Percentiles rank a stretch among this genome's conserved stretches.
phyloP scores from a whole-genome alignment of 2,329 filamentous ascomycete genomes.

The Neonectria magnoliae region DNA sequence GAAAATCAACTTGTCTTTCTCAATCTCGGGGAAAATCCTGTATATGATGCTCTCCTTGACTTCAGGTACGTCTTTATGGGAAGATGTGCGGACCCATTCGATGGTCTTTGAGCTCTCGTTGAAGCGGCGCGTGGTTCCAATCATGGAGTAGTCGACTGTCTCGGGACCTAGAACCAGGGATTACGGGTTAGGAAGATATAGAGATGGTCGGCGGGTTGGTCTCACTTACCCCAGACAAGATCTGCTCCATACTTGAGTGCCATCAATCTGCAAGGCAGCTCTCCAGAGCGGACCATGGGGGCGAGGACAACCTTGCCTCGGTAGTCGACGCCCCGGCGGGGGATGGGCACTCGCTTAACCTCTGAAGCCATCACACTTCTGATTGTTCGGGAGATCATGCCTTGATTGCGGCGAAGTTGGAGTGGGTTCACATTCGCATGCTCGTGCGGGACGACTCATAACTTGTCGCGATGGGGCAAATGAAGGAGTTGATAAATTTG shows the following conservation, averaged over 20 bases:
- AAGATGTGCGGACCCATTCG: slow-evolving; percentile 83
- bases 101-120: slow-evolving; percentile 82
- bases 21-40: slow-evolving; percentile 80
- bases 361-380: slow-evolving; percentile 67
- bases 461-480: slow-evolving; percentile 34
- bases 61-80: slow-evolving; percentile 68
- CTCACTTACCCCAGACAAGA: slow-evolving; percentile 84
- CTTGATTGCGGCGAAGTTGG: slow-evolving; percentile 14
- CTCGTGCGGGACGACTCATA: slow-evolving; percentile 19
- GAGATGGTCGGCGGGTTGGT: neutral
- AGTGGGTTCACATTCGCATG: slow-evolving; percentile 23
- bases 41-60: slow-evolving; percentile 78
- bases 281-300: slow-evolving; percentile 98
- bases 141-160: slow-evolving; percentile 91
- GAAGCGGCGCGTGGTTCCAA: slow-evolving; percentile 81
- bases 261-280: slow-evolving; percentile 87
- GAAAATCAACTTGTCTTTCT: slow-evolving; percentile 82
- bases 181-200: slow-evolving; percentile 18
- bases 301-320: slow-evolving; percentile 93
- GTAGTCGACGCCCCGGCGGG: slow-evolving; percentile 90
- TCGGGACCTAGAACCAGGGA: slow-evolving; percentile 73
- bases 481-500: slow-evolving; percentile 18
- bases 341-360: slow-evolving; percentile 80
- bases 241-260: slow-evolving; percentile 96
- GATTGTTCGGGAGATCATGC: slow-evolving; percentile 49